Percentiles rank a stretch among this genome's conserved stretches.
Conservation (phyloP, 1,139 yeast genomes). For the Hyphopichia buzzinii region DNA sequence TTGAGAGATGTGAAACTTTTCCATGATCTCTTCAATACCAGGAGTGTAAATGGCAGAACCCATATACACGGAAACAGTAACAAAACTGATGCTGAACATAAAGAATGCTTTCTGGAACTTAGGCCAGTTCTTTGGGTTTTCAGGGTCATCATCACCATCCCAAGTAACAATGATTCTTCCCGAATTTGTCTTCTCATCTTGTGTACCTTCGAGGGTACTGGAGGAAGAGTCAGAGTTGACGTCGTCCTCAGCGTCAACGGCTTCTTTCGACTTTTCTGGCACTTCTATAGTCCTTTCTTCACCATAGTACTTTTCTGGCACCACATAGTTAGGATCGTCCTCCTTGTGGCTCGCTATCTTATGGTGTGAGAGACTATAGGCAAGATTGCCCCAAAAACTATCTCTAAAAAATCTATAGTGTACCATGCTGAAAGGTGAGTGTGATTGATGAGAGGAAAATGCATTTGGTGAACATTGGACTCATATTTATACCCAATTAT, state of each 20-base stretch:
- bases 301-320: conserved; percentile 28
- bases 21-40: conserved; percentile 31
- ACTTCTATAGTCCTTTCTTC: background rate
- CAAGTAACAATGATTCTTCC: conserved; percentile 16
- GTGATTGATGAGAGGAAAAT: background rate
- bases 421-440: background rate
- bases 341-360: conserved; percentile 26
- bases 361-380: conserved; percentile 26
- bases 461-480: background rate
- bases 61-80: conserved; percentile 25
- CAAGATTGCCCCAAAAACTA: conserved; percentile 27
- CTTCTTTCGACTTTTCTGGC: conserved; percentile 1
- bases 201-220: conserved; percentile 1
- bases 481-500: background rate
- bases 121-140: conserved; percentile 32
- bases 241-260: conserved; percentile 4
- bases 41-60: conserved; percentile 31
- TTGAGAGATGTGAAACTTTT: conserved; percentile 41
- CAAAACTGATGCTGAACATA: conserved; percentile 18
- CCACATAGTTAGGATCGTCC: conserved; percentile 26
- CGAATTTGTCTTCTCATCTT: background rate
- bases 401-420: conserved; percentile 20
- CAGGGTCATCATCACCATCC: conserved; percentile 31
- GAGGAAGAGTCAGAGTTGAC: conserved; percentile 3
- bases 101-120: conserved; percentile 16